Evolutionary conservation across 2,329 filamentous ascomycete genomes (phyloP), one percentile per base, ranked within the genome.

Genomic region (Trichoderma sp.): DNA sequence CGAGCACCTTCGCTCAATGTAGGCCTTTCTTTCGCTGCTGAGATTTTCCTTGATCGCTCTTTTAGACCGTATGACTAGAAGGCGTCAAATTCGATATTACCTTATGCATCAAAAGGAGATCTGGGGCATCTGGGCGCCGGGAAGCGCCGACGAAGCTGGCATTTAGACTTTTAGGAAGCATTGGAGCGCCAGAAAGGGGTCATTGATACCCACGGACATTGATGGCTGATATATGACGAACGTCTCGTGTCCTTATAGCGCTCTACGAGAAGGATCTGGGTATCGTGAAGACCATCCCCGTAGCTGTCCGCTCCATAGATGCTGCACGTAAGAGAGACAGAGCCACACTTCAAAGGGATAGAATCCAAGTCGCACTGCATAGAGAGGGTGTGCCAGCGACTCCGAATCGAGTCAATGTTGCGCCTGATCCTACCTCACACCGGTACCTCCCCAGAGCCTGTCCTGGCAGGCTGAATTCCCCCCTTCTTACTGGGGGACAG

Each of bases 401-500:
- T 6, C 60, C 60, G 26, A 63, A 47, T 63, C 21, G 41, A 63
- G 60, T 26, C 39, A 62, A 62, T 62, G 59, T 62, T 62, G 59
- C 59, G 59, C 59, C 58, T 52, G 58, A 34, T 44, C 34, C 58
- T 43, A 44, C n/a, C n/a, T n/a, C 47, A 39, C 34, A 39, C 34
- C 9, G 10, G 34, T 14, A 10, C 45, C 43, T 43, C 41, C 28
- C 58, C 19, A 39, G 14, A 30, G 58, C 54, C 28, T 47, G 34
- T 47, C 47, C 41, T 54, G 41, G 41, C 28, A 28, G 50, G 7
- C 26, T 62, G 41, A 10, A 43, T 54, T 7, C 48, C 24, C 59
- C 59, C 47, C 52, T 2, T 24, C 34, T 24, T 54, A 7, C 5
- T 28, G 19, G 19, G 5, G 7, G 30, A 39, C 19, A 55, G 60